Percentiles rank a stretch among this genome's conserved stretches.
These are phyloP conservation scores for Luffa aegyptiaca DNA, from an alignment of 306 rosid species.

Conservation along the genomic window DNA sequence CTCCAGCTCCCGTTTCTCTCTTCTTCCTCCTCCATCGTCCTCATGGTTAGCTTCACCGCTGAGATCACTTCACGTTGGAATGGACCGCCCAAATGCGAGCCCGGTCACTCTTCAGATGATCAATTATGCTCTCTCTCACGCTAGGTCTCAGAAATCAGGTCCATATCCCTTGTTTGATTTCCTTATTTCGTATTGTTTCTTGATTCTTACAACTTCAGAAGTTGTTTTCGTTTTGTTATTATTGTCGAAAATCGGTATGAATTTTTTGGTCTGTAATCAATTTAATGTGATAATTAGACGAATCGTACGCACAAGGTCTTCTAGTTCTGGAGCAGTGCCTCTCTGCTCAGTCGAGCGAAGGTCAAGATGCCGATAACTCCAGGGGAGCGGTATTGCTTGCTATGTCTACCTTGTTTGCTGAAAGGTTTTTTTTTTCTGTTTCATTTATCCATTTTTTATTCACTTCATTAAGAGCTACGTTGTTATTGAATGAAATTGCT, in stretches of 20 bases:
- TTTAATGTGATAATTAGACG: slow-evolving; percentile 33
- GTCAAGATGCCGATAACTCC: slow-evolving; percentile 37
- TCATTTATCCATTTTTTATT: neutral
- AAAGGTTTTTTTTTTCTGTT: slow-evolving; percentile 34
- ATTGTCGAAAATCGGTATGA: neutral
- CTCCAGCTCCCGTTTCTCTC: slow-evolving; percentile 2
- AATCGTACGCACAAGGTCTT: slow-evolving; percentile 55
- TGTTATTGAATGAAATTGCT: neutral
- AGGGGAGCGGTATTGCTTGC: slow-evolving; percentile 68
- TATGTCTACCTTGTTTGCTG: slow-evolving; percentile 58
- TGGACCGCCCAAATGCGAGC: slow-evolving; percentile 28
- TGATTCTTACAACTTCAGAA: neutral
- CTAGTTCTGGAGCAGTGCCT: slow-evolving; percentile 71
- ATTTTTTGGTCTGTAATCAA: neutral
- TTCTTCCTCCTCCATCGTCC: neutral
- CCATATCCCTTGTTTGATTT: neutral
- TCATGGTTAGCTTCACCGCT: slow-evolving; percentile 16
- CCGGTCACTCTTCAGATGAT: slow-evolving; percentile 63
- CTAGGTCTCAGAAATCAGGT: slow-evolving; percentile 79
- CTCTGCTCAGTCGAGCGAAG: slow-evolving; percentile 40
- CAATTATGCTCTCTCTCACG: slow-evolving; percentile 60
- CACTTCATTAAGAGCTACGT: neutral
- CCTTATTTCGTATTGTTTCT: neutral
- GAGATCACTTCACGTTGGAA: slow-evolving; percentile 36
- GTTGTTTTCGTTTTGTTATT: neutral